These are phyloP conservation scores for Setaria italica DNA, from an alignment of 202 grass and related monocot species.

Conservation along the genomic window DNA sequence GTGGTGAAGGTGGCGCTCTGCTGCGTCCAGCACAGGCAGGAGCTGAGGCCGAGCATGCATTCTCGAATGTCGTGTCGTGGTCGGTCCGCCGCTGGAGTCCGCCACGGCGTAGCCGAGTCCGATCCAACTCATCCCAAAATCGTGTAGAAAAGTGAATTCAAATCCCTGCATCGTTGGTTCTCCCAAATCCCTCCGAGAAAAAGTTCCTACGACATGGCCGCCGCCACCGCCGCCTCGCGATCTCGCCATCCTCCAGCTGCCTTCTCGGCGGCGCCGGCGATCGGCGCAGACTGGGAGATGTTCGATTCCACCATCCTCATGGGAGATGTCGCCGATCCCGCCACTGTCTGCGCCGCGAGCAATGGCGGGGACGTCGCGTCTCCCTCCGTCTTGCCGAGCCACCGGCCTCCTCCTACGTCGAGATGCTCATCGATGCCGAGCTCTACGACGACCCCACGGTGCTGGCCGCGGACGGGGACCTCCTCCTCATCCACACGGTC, in stretches of 20 bases:
- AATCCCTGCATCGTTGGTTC: no score
- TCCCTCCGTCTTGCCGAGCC: background rate
- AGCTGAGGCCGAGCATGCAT: slow-evolving; percentile 55
- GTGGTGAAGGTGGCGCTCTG: slow-evolving; percentile 56
- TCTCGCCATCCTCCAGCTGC: background rate
- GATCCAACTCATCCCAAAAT: no score
- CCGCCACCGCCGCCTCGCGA: background rate
- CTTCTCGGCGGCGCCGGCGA: background rate
- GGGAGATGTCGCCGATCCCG: background rate
- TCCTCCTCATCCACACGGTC: background rate
- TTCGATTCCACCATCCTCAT: background rate
- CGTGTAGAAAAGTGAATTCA: no score
- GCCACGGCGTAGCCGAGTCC: no score
- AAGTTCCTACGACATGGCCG: background rate
- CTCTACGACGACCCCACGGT: background rate
- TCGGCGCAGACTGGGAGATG: background rate
- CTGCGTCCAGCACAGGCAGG: slow-evolving; percentile 58
- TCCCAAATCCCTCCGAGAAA: no score
- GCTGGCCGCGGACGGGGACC: background rate
- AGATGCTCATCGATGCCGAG: background rate
- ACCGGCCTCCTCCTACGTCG: background rate
- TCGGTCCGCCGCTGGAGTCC: no score
- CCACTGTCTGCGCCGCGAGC: background rate
- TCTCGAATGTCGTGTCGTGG: no score
- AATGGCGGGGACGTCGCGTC: background rate